phyloP scores from a whole-genome alignment of 345 rosid species.

The Populus ilicifolia region DNA sequence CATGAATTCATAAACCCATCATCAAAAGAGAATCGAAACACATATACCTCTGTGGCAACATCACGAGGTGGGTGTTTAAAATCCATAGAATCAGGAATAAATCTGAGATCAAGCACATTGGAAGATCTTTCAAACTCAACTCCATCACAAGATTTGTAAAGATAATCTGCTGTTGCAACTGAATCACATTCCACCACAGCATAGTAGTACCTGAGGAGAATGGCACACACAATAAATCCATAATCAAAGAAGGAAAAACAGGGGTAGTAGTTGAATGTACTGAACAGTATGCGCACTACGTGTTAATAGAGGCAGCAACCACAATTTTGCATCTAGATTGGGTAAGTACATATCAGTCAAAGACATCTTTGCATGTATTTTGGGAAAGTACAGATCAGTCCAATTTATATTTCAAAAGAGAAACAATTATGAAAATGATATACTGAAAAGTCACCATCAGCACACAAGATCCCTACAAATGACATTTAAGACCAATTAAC shows the following conservation, averaged over 20 bases:
- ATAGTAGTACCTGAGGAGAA: constrained; percentile 58
- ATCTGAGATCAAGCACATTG: constrained; percentile 87
- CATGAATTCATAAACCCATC: neutral
- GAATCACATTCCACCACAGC: constrained; percentile 90
- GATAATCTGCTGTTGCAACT: constrained; percentile 70
- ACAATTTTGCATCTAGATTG: too few species aligned
- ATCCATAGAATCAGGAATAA: constrained; percentile 87
- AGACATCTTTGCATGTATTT: too few species aligned
- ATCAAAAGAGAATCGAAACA: neutral
- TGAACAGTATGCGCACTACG: too few species aligned
- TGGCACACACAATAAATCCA: neutral
- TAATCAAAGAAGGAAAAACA: neutral
- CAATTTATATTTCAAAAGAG: too few species aligned
- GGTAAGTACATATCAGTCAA: too few species aligned
- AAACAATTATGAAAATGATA: too few species aligned
- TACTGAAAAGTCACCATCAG: too few species aligned
- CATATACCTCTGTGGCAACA: constrained; percentile 72
- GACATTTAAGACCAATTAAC: too few species aligned
- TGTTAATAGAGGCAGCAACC: too few species aligned
- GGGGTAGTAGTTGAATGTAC: too few species aligned
- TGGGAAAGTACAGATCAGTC: too few species aligned
- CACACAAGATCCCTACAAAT: too few species aligned
- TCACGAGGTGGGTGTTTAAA: constrained; percentile 87
- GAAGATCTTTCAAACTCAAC: constrained; percentile 85
- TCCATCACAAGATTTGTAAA: constrained; percentile 83